phyloP scores from a whole-genome alignment of 805 yeast species.

The Saccharomycopsis schoenii region DNA sequence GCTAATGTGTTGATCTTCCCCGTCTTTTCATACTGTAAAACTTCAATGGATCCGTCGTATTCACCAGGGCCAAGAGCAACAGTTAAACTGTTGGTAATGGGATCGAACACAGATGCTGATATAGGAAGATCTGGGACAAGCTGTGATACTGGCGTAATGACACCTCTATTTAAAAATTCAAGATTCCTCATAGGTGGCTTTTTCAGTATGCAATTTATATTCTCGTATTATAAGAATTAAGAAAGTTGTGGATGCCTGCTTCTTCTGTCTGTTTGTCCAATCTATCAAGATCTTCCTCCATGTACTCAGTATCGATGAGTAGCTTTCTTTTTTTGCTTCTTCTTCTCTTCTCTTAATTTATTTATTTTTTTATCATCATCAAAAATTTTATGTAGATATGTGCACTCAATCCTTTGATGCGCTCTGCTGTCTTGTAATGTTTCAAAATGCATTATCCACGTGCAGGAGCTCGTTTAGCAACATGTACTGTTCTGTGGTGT shows the following conservation, averaged over 20 bases:
- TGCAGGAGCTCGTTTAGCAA: too few relatives aligned
- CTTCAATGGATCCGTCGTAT: conserved; percentile 46
- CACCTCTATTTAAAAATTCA: conserved; percentile 44
- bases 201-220: too few relatives aligned
- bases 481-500: background rate
- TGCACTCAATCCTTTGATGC: too few relatives aligned
- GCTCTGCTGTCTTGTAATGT: background rate
- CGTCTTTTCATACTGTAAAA: conserved; percentile 62
- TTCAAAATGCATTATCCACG: background rate
- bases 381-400: too few relatives aligned
- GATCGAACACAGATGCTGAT: conserved; percentile 52
- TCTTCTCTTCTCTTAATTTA: too few relatives aligned
- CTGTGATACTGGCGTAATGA: conserved; percentile 39
- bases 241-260: background rate
- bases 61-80: conserved; percentile 52
- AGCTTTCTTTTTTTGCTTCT: background rate
- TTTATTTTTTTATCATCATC: too few relatives aligned
- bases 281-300: background rate
- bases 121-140: conserved; percentile 59
- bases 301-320: background rate
- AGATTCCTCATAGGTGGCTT: conserved; percentile 35
- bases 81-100: conserved; percentile 63
- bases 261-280: background rate
- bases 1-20: conserved; percentile 54
- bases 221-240: background rate